These are phyloP conservation scores for Phytopythium vexans DNA, from an alignment of 352 stramenopile genomes.

Conservation along the genomic window DNA sequence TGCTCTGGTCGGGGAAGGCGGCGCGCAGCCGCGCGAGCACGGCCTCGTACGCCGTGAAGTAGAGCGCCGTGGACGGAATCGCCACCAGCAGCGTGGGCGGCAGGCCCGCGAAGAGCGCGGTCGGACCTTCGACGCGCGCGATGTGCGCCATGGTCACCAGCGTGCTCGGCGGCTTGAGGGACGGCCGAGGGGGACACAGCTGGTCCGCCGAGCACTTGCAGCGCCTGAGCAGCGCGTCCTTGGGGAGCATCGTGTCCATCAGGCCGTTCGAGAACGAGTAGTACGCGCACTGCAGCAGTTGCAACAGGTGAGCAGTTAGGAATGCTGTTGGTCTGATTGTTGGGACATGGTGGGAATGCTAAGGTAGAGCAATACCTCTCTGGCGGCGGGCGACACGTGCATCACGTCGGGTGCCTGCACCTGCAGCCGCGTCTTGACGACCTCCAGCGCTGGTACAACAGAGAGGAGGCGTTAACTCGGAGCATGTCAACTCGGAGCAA, in stretches of 20 bases:
- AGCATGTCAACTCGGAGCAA: conserved; percentile 2
- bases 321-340: not conserved
- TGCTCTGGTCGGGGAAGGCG: conserved; percentile 25
- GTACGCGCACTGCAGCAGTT: conserved; percentile 46
- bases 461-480: not conserved
- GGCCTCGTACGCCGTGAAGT: conserved; percentile 93
- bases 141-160: conserved; percentile 56
- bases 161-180: conserved; percentile 40
- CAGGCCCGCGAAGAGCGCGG: conserved; percentile 80
- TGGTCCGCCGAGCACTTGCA: conserved; percentile 52
- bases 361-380: conserved; percentile 29
- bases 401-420: conserved; percentile 64
- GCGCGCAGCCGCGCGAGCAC: conserved; percentile 36
- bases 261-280: conserved; percentile 79
- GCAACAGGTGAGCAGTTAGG: not conserved
- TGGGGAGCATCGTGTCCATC: conserved; percentile 81
- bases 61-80: conserved; percentile 92
- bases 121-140: conserved; percentile 47
- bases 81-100: conserved; percentile 89
- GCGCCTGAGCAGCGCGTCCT: conserved; percentile 44
- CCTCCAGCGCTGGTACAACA: conserved; percentile 52
- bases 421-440: conserved; percentile 84
- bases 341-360: not conserved
- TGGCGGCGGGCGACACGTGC: conserved; percentile 36
- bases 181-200: conserved; percentile 21